A percentile compares a stretch with the other conserved stretches of the same genome.
Conservation (phyloP, 768 basidiomycete genomes). For the Phlebiopsis flavidoalba region DNA sequence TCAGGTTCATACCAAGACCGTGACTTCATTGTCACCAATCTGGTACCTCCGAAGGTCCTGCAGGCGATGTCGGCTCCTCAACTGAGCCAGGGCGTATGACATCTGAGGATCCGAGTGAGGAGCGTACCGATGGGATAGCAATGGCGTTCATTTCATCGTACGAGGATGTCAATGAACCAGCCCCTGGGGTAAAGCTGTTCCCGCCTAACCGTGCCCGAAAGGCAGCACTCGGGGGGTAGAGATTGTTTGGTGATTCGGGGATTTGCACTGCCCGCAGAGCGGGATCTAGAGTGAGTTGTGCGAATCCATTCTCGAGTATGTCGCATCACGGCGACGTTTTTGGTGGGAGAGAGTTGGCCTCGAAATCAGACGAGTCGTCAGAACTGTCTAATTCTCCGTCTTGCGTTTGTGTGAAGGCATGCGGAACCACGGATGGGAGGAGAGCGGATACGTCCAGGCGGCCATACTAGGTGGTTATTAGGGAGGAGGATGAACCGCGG, state of each 20-base stretch:
- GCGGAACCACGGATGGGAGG: constrained; percentile 41
- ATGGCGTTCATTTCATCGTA: not conserved
- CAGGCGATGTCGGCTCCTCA: constrained; percentile 34
- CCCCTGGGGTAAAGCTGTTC: not conserved
- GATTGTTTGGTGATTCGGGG: not conserved
- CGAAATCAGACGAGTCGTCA: constrained; percentile 10
- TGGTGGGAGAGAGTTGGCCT: constrained; percentile 10
- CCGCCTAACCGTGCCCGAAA: too few relatives aligned
- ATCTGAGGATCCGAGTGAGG: not conserved
- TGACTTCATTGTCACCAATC: constrained; percentile 63
- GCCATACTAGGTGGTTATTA: constrained; percentile 21
- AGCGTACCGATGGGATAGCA: not conserved
- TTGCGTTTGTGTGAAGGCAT: constrained; percentile 38
- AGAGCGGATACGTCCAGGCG: constrained; percentile 30
- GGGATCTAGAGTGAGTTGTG: constrained; percentile 38
- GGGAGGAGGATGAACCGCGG: not conserved
- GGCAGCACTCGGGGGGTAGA: not conserved
- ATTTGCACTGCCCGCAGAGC: not conserved
- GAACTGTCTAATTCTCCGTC: constrained; percentile 16
- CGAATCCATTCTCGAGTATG: constrained; percentile 52
- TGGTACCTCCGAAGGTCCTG: constrained; percentile 23
- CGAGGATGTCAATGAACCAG: not conserved
- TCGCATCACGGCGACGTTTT: constrained; percentile 45
- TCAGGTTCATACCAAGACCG: constrained; percentile 68
- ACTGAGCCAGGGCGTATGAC: constrained; percentile 31